Percentiles rank a stretch among this genome's conserved stretches.
These are phyloP conservation scores for Sistotremastrum suecicum DNA, from an alignment of 768 basidiomycete genomes.

Conservation along the genomic window DNA sequence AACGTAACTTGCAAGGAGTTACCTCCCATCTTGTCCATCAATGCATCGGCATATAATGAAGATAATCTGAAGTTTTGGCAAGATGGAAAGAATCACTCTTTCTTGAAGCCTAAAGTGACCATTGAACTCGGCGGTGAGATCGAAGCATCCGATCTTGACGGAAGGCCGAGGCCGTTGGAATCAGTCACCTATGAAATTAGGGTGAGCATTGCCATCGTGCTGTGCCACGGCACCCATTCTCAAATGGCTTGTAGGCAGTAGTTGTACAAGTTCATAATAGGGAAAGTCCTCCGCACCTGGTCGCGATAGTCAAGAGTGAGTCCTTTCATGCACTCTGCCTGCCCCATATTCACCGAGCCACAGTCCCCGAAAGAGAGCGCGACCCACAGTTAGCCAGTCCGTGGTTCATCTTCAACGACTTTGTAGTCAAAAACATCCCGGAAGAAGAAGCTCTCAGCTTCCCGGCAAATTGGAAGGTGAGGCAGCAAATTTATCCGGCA, in stretches of 20 bases:
- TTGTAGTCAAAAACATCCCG: conserved; percentile 70
- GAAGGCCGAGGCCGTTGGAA: conserved; percentile 33
- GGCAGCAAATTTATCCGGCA: conserved; percentile 6
- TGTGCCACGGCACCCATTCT: background rate
- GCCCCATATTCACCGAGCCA: background rate
- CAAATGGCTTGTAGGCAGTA: conserved; percentile 39
- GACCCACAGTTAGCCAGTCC: conserved; percentile 29
- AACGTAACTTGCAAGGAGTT: conserved; percentile 50
- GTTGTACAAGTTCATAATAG: conserved; percentile 68
- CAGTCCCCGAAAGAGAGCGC: conserved; percentile 59
- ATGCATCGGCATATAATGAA: conserved; percentile 66
- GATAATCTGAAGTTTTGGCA: conserved; percentile 68
- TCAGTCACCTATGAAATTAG: conserved; percentile 44
- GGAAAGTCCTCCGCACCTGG: conserved; percentile 65
- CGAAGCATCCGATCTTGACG: conserved; percentile 29
- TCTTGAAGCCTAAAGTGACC: conserved; percentile 36
- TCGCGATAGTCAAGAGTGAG: conserved; percentile 75
- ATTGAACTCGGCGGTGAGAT: conserved; percentile 46
- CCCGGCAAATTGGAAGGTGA: conserved; percentile 83
- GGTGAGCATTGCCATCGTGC: conserved; percentile 28
- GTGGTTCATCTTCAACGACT: conserved; percentile 98
- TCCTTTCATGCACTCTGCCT: background rate
- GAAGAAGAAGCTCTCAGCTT: conserved; percentile 84
- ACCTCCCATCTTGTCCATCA: conserved; percentile 77
- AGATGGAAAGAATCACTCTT: conserved; percentile 43